Evolutionary conservation across 192 early-diverging fungal species (phyloP).

Genomic region (Podochytrium sp.): DNA sequence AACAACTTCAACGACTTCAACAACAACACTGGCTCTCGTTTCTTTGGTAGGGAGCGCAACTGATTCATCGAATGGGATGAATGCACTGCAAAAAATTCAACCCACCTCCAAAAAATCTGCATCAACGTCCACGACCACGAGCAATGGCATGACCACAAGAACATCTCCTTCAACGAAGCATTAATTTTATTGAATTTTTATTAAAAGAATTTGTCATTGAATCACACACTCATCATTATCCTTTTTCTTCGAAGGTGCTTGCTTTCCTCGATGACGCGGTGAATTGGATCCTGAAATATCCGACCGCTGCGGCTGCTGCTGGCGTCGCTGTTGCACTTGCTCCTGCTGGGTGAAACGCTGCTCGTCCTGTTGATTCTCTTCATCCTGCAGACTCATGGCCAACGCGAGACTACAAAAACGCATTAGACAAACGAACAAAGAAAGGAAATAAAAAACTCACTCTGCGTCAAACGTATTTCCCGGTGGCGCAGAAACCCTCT

Average conservation of each 20-base stretch:
- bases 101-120: neutral
- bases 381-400: constrained; percentile 44
- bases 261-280: neutral
- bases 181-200: neutral
- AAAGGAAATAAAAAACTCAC: neutral
- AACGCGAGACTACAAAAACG: constrained; percentile 20
- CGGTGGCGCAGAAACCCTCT: neutral
- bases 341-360: constrained; percentile 17
- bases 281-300: neutral
- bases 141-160: neutral
- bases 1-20: neutral
- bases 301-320: constrained; percentile 1
- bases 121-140: neutral
- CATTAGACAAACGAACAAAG: neutral
- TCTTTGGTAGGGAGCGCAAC: too few relatives aligned
- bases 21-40: neutral
- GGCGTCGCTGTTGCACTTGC: neutral
- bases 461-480: neutral
- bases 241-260: neutral
- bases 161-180: neutral
- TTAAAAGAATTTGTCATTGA: constrained; percentile 23
- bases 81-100: neutral
- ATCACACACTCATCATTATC: constrained; percentile 34
- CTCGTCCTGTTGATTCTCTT: constrained; percentile 33
- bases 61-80: neutral